These are phyloP conservation scores for Penicillium brasilianum DNA, from an alignment of 2,329 filamentous ascomycete genomes.

Conservation along the genomic window DNA sequence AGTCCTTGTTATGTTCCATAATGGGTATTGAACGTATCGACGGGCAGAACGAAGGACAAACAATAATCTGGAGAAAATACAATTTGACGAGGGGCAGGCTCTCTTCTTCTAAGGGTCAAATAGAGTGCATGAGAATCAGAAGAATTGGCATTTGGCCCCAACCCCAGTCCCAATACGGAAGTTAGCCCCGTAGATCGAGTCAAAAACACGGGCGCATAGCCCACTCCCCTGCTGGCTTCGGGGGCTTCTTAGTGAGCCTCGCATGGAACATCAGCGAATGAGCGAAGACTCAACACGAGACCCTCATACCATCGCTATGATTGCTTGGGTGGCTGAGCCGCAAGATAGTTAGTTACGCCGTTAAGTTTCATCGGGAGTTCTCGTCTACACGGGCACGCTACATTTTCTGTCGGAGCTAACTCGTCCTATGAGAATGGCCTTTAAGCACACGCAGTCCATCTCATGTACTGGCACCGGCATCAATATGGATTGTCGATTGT, in stretches of 20 bases:
- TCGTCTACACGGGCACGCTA: not conserved
- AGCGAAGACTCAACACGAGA: not conserved
- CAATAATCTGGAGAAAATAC: not conserved
- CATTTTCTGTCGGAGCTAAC: not conserved
- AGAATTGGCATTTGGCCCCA: conserved; percentile 2
- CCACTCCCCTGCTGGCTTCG: not conserved
- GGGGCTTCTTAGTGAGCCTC: not conserved
- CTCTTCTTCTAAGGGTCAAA: not conserved
- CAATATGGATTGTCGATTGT: no score
- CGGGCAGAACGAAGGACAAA: not conserved
- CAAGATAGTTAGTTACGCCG: not conserved
- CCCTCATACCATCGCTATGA: not conserved
- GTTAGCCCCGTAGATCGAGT: not conserved
- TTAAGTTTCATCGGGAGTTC: not conserved
- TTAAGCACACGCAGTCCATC: not conserved
- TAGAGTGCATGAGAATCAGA: conserved; percentile 2
- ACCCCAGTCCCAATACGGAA: not conserved
- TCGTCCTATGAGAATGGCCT: not conserved
- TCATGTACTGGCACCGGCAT: no score
- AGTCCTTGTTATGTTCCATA: conserved; percentile 15
- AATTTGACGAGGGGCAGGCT: not conserved
- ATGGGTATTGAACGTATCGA: not conserved
- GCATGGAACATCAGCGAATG: not conserved
- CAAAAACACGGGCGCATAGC: conserved; percentile 3
- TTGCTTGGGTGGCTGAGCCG: not conserved